Evolutionary conservation across 306 rosid species (phyloP).

Genomic region (Gleditsia sinensis): DNA sequence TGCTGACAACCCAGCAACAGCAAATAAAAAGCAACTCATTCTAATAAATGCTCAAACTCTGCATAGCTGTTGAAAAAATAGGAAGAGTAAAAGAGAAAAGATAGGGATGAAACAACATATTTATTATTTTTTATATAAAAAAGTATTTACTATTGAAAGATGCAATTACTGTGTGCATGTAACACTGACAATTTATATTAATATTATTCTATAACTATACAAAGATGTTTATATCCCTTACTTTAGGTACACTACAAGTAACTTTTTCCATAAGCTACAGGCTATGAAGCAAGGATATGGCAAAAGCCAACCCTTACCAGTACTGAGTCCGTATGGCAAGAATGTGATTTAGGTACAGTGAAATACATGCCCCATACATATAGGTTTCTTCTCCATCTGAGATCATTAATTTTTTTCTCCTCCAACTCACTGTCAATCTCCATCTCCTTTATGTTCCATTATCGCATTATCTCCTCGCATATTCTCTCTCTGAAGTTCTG

Average conservation of each 20-base stretch:
- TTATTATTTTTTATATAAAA: too few species aligned
- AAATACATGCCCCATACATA: background rate
- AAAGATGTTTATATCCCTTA: background rate
- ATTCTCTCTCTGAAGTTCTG: background rate
- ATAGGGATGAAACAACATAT: background rate
- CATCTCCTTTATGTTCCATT: background rate
- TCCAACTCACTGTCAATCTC: background rate
- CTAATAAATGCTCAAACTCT: background rate
- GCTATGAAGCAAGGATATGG: too few species aligned
- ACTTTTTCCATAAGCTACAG: background rate
- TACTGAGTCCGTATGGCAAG: too few species aligned
- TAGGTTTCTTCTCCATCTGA: background rate
- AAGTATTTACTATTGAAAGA: background rate
- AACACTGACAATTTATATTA: background rate
- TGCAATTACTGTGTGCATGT: background rate
- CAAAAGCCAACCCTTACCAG: too few species aligned
- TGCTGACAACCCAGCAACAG: background rate
- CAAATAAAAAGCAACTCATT: slow-evolving; percentile 7
- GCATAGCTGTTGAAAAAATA: background rate
- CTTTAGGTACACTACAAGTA: background rate
- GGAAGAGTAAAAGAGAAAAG: background rate
- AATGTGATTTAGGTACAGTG: background rate
- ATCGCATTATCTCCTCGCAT: background rate
- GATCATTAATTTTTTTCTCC: background rate
- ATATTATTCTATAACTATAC: background rate